Evolutionary conservation across 805 yeast genomes (phyloP).

Genomic region (Suhomyces sp.): DNA sequence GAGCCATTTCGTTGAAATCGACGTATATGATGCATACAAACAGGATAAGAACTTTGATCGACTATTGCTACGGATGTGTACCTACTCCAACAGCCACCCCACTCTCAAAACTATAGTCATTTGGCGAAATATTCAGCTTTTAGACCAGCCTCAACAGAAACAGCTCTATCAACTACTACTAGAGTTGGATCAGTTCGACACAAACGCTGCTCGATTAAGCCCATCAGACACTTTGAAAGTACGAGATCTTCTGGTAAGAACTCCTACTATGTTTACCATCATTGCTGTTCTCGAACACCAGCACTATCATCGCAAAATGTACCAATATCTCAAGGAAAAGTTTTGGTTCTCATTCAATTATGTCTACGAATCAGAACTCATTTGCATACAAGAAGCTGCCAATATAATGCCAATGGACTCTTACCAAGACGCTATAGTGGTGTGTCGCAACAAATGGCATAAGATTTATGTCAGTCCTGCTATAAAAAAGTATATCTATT

Average conservation of each 20-base stretch:
- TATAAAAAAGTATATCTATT: constrained; percentile 34
- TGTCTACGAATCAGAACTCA: constrained; percentile 7
- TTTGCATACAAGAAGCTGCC: background rate
- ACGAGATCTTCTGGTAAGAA: constrained; percentile 2
- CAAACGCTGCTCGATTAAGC: constrained; percentile 5
- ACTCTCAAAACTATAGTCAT: constrained; percentile 5
- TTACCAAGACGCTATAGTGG: background rate
- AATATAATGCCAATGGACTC: background rate
- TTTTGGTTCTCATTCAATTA: constrained; percentile 14
- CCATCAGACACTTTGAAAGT: background rate
- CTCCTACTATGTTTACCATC: constrained; percentile 8
- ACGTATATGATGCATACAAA: constrained; percentile 1
- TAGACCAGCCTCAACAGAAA: constrained; percentile 5
- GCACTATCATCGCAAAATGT: constrained; percentile 3
- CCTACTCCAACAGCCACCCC: background rate
- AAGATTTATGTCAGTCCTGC: constrained; percentile 33
- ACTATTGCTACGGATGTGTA: constrained; percentile 1
- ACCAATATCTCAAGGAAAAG: constrained; percentile 12
- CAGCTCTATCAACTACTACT: constrained; percentile 8
- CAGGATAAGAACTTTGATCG: background rate
- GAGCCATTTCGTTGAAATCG: constrained; percentile 2
- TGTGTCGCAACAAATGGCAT: background rate
- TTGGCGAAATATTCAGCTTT: constrained; percentile 5
- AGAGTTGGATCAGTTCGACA: constrained; percentile 8
- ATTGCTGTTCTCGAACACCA: constrained; percentile 9